Conservation (phyloP, 2,329 filamentous ascomycete genomes). For the Curvularia verruculosa region DNA sequence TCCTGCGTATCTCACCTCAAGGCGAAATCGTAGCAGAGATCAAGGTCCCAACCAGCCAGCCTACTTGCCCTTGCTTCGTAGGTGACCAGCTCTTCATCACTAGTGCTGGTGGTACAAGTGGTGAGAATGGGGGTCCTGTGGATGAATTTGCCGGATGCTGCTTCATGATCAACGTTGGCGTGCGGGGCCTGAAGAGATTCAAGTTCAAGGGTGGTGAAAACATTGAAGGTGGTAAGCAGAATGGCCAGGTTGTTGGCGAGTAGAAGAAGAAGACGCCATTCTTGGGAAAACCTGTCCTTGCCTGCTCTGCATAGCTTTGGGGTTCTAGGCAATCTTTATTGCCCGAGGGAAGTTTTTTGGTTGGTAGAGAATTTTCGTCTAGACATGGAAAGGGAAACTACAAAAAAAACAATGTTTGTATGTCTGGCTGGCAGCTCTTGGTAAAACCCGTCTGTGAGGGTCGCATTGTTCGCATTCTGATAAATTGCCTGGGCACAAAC, state of each 20-base stretch:
- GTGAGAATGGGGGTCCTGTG: constrained; percentile 65
- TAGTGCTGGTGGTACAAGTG: constrained; percentile 60
- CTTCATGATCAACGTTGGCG: constrained; percentile 79
- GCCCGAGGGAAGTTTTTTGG: background rate
- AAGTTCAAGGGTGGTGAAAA: constrained; percentile 42
- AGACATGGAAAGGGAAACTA: background rate
- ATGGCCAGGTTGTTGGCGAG: constrained; percentile 36
- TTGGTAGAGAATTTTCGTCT: background rate
- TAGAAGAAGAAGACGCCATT: constrained; percentile 26
- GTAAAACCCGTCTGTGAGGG: background rate
- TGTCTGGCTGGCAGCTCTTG: background rate
- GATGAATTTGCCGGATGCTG: constrained; percentile 71
- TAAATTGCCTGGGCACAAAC: background rate
- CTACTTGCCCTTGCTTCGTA: constrained; percentile 81
- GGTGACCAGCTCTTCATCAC: constrained; percentile 80
- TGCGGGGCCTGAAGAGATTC: constrained; percentile 59
- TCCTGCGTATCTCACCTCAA: constrained; percentile 73
- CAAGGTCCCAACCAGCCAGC: constrained; percentile 74
- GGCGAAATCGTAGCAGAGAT: constrained; percentile 78
- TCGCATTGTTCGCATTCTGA: background rate
- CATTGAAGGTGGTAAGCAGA: constrained; percentile 39
- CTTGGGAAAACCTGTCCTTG: background rate
- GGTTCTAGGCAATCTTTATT: background rate
- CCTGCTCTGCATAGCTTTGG: background rate
- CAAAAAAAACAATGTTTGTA: background rate